Evolutionary conservation across 2,329 filamentous ascomycete species (phyloP), one percentile per base, ranked within the genome.

Genomic region (Penicillium fuscoglaucum): DNA sequence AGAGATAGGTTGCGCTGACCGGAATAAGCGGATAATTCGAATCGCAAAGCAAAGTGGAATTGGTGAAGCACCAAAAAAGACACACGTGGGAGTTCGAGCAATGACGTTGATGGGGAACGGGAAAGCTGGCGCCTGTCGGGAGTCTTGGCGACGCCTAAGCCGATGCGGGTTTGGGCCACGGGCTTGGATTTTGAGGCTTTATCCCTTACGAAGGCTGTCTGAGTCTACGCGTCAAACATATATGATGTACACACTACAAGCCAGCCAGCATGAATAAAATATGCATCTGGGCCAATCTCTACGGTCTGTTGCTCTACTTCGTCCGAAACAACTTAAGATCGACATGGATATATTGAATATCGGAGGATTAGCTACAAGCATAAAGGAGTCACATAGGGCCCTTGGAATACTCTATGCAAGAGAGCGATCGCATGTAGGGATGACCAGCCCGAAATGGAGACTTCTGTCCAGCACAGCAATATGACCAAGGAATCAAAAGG

Each of bases 101-200:
- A 74, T 73, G 71, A 72, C 70, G 70, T 72, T 72, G 64, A 66
- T 60, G 63, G 67, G 65, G 68, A 71, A 66, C 60, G 64, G 67
- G 64, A 70, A 72, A 69, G 69, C 55, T 72, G 71, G 68, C 69
- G 70, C 70, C 70, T 72, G 69, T 66, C 61, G 28, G 12, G 24
- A 59, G 67, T 71, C 70, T 72, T 73, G 70, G 70, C 67, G 63
- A 61, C 61, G 58, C 65, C 65, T 67, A 66, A 66, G 64, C 62
- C 66, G 60, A 63, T 52, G 37, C 44, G 29, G 43, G 28, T 58
- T 58, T 54, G 50, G 55, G 55, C 41, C 39, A 52, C 29, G 5
- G 17, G 17, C 31, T 46, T 19, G 33, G 24, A 49, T 35, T 46
- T 24, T 15, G 43, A 53, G 33, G 49, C 17, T 41, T 33, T 40